Conservation (phyloP, 2,329 filamentous ascomycete genomes). For the Fusarium clavum region DNA sequence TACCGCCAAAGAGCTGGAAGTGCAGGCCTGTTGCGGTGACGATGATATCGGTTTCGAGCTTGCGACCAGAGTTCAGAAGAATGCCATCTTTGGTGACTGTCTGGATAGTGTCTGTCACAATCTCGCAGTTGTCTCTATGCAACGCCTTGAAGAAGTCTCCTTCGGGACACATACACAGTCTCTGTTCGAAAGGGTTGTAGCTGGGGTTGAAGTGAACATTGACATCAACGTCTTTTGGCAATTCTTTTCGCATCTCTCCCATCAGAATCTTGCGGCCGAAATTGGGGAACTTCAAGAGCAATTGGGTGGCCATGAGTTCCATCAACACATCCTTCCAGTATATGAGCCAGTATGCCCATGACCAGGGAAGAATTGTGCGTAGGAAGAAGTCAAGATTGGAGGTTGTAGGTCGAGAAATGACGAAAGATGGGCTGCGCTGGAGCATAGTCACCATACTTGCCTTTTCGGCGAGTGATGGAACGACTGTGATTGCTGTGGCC, state of each 20-base stretch:
- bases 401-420: conserved; percentile 65
- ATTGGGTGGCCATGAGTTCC: conserved; percentile 56
- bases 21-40: conserved; percentile 76
- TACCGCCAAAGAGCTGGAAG: conserved; percentile 66
- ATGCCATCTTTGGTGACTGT: conserved; percentile 62
- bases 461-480: conserved; percentile 75
- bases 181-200: conserved; percentile 78
- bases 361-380: conserved; percentile 58
- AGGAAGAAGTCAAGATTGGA: conserved; percentile 54
- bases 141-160: conserved; percentile 68
- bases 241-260: conserved; percentile 56
- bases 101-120: conserved; percentile 66
- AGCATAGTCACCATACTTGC: conserved; percentile 80
- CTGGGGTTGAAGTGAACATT: conserved; percentile 73
- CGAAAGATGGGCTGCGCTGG: conserved; percentile 80
- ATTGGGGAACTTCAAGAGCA: conserved; percentile 45
- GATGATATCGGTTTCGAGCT: conserved; percentile 73
- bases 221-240: conserved; percentile 66
- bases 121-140: conserved; percentile 56
- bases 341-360: conserved; percentile 59
- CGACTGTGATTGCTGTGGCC: conserved; percentile 81
- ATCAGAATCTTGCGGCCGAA: conserved; percentile 52
- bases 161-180: conserved; percentile 74
- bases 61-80: conserved; percentile 58
- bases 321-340: conserved; percentile 62